Base-by-base conservation (phyloP, 345 rosid genomes). In the Lagerstroemia speciosa region DNA sequence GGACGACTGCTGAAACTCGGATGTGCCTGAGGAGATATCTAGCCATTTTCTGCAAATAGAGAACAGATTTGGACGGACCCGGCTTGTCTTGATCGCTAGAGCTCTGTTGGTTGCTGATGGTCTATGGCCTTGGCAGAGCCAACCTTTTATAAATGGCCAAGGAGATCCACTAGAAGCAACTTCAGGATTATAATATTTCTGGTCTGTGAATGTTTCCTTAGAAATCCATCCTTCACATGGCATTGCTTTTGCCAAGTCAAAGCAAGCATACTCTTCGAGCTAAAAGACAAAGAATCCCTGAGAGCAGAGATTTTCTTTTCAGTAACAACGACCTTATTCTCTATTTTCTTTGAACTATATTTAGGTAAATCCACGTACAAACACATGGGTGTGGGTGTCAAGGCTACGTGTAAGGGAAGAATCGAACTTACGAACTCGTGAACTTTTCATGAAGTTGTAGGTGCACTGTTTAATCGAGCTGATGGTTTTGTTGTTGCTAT, bases 1-100 rank as follows among this genome's bases (percentile, higher is more conserved):
- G 30, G 15, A 85, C 27, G 33, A 52, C 41, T 5, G 12, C 36
- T 10, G 26, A 67, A 43, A 43, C 36, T 19, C 26, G 17, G 58
- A 30, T 40, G 31, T 67, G 32, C 20, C 48, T 38, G 11, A 38
- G 14, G 50, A 43, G 14, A 29, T 12, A 8, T 65, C 14, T 58
- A 46, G 24, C 52, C 69, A 67, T 67, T 41, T 24, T 41, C 1
- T 12, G 8, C 33, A 0, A n/a, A 10, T 6, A 15, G 8, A 8
- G 33, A 24, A 34, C 45, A 1, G 32, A 62, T 14, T 15, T 8
- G 22, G 5, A 3, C n/a, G 6, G 8, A 22, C 29, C 12, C 60
- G 1, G 30, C 60, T 53, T 9, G 2, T 15, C 2, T 17, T 19
- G 26, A 4, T 1, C 7, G 24, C 3, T 5, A 27, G 43, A 33